Conservation (phyloP, 176 grass and related monocot genomes). For the Carex littledalei region DNA sequence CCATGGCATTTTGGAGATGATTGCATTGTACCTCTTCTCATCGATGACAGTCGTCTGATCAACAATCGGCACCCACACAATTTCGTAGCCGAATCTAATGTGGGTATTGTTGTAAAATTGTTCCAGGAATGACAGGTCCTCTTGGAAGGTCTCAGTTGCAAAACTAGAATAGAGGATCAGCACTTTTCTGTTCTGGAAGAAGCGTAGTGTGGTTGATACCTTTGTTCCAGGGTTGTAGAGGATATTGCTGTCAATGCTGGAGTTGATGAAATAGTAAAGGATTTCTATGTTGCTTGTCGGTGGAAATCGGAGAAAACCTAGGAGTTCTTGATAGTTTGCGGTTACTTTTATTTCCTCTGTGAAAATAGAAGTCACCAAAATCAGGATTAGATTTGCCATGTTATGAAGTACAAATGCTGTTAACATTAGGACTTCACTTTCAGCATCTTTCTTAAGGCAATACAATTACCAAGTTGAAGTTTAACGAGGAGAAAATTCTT, state of each 20-base stretch:
- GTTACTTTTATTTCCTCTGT: slow-evolving; percentile 5
- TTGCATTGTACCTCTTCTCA: slow-evolving; percentile 1
- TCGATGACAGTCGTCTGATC: neutral
- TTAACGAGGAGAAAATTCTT: neutral
- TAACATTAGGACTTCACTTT: neutral
- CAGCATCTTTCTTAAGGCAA: neutral
- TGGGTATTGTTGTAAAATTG: neutral
- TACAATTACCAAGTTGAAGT: neutral
- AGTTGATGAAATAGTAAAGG: slow-evolving; percentile 10
- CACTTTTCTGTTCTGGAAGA: slow-evolving; percentile 1
- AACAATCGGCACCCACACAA: neutral
- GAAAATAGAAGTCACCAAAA: neutral
- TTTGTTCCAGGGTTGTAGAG: neutral
- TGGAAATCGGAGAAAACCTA: neutral
- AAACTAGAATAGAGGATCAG: slow-evolving; percentile 10
- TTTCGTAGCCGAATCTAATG: neutral
- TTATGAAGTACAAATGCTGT: neutral
- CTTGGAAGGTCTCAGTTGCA: slow-evolving; percentile 4
- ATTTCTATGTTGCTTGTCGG: slow-evolving; percentile 17
- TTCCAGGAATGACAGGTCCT: neutral
- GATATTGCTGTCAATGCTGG: neutral
- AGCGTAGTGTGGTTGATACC: slow-evolving; percentile 3
- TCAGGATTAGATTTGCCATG: neutral
- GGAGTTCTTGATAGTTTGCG: neutral
- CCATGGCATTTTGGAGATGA: slow-evolving; percentile 12